Conservation (phyloP, 345 rosid species). For the Sonneratia caseolaris region DNA sequence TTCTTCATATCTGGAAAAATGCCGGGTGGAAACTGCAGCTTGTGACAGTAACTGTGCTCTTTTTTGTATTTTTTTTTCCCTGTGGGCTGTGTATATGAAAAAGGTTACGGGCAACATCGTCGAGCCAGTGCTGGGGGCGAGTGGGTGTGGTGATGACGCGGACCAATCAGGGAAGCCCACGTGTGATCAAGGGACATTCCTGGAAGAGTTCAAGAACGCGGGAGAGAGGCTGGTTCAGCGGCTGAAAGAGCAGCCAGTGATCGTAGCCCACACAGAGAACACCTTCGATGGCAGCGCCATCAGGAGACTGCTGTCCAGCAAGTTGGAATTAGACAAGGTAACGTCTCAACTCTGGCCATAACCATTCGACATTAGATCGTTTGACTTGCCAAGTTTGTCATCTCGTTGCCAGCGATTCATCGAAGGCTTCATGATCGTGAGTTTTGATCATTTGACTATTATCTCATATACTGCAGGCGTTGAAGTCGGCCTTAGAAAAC, state of each 20-base stretch:
- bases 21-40: too few relatives aligned
- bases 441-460: too few relatives aligned
- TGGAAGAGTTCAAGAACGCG: conserved; percentile 58
- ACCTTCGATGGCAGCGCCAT: conserved; percentile 80
- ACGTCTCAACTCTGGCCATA: not conserved
- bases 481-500: conserved; percentile 42
- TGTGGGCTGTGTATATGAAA: not conserved
- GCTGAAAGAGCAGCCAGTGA: conserved; percentile 89
- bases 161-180: conserved; percentile 27
- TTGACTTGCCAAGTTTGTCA: not conserved
- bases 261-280: conserved; percentile 84
- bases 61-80: too few relatives aligned
- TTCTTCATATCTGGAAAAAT: too few relatives aligned
- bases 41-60: not conserved
- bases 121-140: conserved; percentile 51
- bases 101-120: conserved; percentile 73
- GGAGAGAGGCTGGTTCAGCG: conserved; percentile 53
- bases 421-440: not conserved
- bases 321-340: conserved; percentile 86
- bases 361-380: not conserved
- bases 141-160: conserved; percentile 17
- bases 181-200: conserved; percentile 33
- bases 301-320: conserved; percentile 59
- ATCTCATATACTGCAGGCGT: conserved; percentile 31
- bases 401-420: not conserved